Percentiles rank a stretch among this genome's conserved stretches.
These are phyloP conservation scores for Aspergillus diversus DNA, from an alignment of 495 filamentous ascomycete genomes.

Conservation along the genomic window DNA sequence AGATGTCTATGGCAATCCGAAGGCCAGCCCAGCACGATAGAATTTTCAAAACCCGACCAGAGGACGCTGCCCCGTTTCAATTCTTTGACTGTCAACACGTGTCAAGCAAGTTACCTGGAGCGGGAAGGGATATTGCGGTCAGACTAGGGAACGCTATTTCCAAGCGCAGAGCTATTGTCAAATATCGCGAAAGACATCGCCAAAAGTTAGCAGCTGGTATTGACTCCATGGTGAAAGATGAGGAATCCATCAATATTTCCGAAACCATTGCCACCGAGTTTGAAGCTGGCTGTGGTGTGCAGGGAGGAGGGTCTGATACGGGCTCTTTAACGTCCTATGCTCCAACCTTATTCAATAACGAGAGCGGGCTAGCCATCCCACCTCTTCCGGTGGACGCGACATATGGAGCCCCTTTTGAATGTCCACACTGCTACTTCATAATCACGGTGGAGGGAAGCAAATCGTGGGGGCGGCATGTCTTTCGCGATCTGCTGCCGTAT, in stretches of 20 bases:
- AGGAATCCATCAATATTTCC: constrained; percentile 8
- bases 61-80: constrained; percentile 13
- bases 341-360: background rate
- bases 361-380: background rate
- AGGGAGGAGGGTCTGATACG: background rate
- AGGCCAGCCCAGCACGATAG: constrained; percentile 29
- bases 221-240: background rate
- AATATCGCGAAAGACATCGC: constrained; percentile 1
- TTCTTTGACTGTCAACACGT: constrained; percentile 19
- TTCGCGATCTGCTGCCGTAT: constrained; percentile 34
- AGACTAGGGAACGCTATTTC: constrained; percentile 10
- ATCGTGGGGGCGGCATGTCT: constrained; percentile 30
- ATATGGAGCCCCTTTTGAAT: background rate
- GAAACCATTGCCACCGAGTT: constrained; percentile 15
- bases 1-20: constrained; percentile 30
- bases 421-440: background rate
- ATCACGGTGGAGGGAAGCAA: constrained; percentile 14
- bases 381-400: background rate
- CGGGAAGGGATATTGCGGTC: background rate
- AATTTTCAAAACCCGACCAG: background rate
- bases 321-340: constrained; percentile 18
- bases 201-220: constrained; percentile 19
- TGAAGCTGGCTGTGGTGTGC: background rate
- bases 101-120: constrained; percentile 19
- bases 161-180: background rate